Base-by-base conservation (phyloP, 805 yeast species). In the Saccharomycopsis sp. region DNA sequence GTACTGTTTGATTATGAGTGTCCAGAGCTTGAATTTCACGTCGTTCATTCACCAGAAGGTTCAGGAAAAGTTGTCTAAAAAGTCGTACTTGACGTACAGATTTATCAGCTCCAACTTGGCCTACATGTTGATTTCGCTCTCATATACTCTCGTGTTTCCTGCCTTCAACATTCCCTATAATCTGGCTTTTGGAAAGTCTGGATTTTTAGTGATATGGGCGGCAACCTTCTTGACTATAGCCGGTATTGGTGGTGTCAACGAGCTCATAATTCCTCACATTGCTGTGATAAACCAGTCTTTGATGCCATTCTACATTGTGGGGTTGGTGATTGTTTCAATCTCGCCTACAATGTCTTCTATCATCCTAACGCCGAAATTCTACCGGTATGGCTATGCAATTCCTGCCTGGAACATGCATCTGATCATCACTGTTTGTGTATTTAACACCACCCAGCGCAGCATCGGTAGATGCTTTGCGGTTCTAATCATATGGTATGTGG, bases 131-230 rank as follows among this genome's bases (percentile, higher is more conserved):
- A 65, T 86, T 29, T 79, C 90, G 16, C 70, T 88, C 41, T 78
- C 81, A 52, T 80, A 79, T 64, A 75, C 84, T 20, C 70, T 81
- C 37, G 81, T 87, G 2, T 77, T 87, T 29, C 78, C 85, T 15
- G 88, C 88, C 1, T 84, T 82, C 73, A 89, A 85, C 64, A 75
- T 86, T 34, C 79, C 81, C 63, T 79, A 84, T 66, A 76, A 80
- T 15, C 65, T 57, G 1, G 71, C 88, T 0, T 87, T 81, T 72
- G 91, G 89, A 1, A 75, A 70, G 40, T 81, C 83, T 9, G 95
- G 95, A 0, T 87, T 87, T 69, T 77, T 88, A 47, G 83, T 87
- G 1, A 80, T 79, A 62, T 89, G 94, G 94, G 77, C 85, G 80
- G 64, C 82, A 24, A 75, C 83, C 4, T 88, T 73, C 67, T 64